phyloP scores from a whole-genome alignment of 352 stramenopile genomes.

The Globisporangium megalacanthum region DNA sequence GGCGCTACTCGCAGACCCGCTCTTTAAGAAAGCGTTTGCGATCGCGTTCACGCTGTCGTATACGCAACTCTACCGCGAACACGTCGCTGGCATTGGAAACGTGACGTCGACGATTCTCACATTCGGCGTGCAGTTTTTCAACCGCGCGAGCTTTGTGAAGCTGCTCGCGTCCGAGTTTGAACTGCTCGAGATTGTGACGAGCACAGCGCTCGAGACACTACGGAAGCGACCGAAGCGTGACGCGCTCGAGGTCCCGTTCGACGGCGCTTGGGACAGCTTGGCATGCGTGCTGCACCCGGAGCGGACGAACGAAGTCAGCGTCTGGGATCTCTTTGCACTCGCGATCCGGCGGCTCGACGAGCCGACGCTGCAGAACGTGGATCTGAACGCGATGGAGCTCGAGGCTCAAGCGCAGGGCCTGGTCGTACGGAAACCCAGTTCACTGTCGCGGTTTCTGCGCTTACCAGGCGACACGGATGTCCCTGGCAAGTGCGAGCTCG shows the following conservation, averaged over 20 bases:
- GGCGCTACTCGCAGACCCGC: slow-evolving; percentile 92
- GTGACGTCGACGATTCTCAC: slow-evolving; percentile 87
- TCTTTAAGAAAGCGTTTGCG: slow-evolving; percentile 96
- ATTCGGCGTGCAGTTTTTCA: slow-evolving; percentile 98
- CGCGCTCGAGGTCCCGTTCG: slow-evolving; percentile 37
- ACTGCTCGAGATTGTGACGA: slow-evolving; percentile 64
- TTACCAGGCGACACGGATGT: slow-evolving; percentile 55
- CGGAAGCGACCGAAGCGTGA: slow-evolving; percentile 45
- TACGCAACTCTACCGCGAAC: slow-evolving; percentile 75
- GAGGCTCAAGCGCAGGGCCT: slow-evolving; percentile 39
- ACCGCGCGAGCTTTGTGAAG: slow-evolving; percentile 95
- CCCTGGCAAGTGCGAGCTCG: slow-evolving; percentile 51
- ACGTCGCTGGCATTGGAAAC: slow-evolving; percentile 62
- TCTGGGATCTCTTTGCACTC: slow-evolving; percentile 70
- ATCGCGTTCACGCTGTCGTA: slow-evolving; percentile 95
- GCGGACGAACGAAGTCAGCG: slow-evolving; percentile 25
- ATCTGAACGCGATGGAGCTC: slow-evolving; percentile 34
- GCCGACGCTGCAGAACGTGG: slow-evolving; percentile 38
- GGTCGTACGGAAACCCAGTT: slow-evolving; percentile 26
- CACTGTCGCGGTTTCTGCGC: slow-evolving; percentile 42
- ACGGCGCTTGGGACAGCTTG: slow-evolving; percentile 40
- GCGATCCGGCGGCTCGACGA: slow-evolving; percentile 40
- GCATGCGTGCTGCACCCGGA: slow-evolving; percentile 33
- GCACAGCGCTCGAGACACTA: slow-evolving; percentile 66
- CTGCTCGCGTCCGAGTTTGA: slow-evolving; percentile 69